phyloP scores from a whole-genome alignment of 1,284 basidiomycete species.

The Sanghuangporus baumii region DNA sequence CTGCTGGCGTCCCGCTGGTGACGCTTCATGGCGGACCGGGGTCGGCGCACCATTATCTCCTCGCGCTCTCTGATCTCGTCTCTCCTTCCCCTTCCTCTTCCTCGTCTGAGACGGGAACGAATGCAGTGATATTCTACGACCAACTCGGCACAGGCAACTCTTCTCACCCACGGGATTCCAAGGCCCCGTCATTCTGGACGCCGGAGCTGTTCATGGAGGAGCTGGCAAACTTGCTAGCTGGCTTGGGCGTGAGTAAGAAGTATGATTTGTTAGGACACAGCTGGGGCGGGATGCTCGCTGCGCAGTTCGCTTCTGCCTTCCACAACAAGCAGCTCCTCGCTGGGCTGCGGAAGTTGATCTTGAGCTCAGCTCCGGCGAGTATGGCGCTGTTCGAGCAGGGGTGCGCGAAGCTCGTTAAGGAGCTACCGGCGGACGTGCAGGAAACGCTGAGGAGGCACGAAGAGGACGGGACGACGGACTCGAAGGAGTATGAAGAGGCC shows the following conservation, averaged over 20 bases:
- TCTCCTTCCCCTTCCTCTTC: constrained; percentile 20
- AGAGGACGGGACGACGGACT: constrained; percentile 38
- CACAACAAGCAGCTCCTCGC: constrained; percentile 16
- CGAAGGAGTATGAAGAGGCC: constrained; percentile 41
- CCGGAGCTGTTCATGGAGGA: constrained; percentile 40
- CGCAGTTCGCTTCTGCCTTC: constrained; percentile 29
- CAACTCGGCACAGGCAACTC: constrained; percentile 42
- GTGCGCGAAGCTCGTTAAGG: constrained; percentile 28
- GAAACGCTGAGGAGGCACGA: constrained; percentile 43
- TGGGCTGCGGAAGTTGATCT: constrained; percentile 37
- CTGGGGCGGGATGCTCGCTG: constrained; percentile 46
- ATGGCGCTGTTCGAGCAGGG: constrained; percentile 35
- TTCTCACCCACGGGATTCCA: constrained; percentile 37
- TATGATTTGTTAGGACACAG: constrained; percentile 43
- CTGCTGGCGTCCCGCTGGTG: constrained; percentile 31
- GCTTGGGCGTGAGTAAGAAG: constrained; percentile 32
- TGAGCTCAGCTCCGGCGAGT: constrained; percentile 35
- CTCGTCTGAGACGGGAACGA: constrained; percentile 7
- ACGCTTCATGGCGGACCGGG: constrained; percentile 44
- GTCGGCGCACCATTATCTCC: constrained; percentile 32
- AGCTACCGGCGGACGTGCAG: constrained; percentile 38
- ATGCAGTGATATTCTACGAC: constrained; percentile 44
- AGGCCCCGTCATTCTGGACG: constrained; percentile 40
- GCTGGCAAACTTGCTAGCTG: constrained; percentile 37
- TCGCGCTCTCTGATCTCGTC: constrained; percentile 29